A percentile compares a stretch with the other conserved stretches of the same genome.
phyloP scores from a whole-genome alignment of 257 asterid genomes.

The Cinchona pubescens region DNA sequence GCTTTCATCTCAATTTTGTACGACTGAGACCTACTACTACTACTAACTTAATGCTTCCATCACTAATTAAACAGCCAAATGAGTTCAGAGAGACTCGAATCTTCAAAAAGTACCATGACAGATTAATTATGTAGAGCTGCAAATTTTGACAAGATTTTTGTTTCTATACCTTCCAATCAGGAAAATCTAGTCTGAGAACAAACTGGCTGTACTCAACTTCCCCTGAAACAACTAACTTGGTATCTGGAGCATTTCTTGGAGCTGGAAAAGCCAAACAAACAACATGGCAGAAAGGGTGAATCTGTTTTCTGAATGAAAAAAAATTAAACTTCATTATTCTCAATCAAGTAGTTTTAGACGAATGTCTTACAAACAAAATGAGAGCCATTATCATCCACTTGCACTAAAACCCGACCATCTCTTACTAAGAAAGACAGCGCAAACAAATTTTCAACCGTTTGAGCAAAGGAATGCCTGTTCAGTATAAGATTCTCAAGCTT shows the following conservation, averaged over 20 bases:
- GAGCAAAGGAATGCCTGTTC: constrained; percentile 48
- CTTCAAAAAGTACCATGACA: background rate
- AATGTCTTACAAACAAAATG: constrained; percentile 43
- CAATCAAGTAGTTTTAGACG: background rate
- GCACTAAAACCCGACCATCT: constrained; percentile 47
- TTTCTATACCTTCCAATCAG: constrained; percentile 52
- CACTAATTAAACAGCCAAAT: too few species aligned
- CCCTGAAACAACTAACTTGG: constrained; percentile 30
- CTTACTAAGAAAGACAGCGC: constrained; percentile 57
- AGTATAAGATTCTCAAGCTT: constrained; percentile 43
- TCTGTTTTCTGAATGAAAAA: background rate
- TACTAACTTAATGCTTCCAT: too few species aligned
- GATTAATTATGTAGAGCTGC: background rate
- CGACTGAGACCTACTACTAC: too few species aligned
- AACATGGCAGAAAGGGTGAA: background rate
- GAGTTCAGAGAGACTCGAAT: too few species aligned
- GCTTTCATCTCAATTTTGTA: too few species aligned
- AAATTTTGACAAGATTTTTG: background rate
- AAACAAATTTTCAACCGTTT: constrained; percentile 57
- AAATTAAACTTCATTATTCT: background rate
- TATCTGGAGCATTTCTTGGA: constrained; percentile 45
- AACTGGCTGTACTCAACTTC: constrained; percentile 39
- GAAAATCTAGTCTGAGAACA: constrained; percentile 46
- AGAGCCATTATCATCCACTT: constrained; percentile 41
- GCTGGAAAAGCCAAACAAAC: constrained; percentile 33